A percentile compares a stretch with the other conserved stretches of the same genome.
phyloP scores from a whole-genome alignment of 1,284 basidiomycete genomes.

The Hypsizygus ulmarius region DNA sequence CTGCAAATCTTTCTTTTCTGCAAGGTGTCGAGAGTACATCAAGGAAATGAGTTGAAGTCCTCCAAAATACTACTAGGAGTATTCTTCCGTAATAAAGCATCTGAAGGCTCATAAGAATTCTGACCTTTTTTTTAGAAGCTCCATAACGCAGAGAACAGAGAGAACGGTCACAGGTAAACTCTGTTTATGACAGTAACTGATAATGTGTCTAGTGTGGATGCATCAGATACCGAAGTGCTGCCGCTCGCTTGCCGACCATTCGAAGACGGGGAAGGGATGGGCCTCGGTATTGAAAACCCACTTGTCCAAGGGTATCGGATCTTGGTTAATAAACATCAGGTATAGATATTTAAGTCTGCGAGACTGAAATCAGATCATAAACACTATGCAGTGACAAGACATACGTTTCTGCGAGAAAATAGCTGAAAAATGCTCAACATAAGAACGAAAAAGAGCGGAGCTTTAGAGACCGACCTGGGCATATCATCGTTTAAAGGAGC shows the following conservation, averaged over 20 bases:
- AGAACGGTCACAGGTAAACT: not conserved
- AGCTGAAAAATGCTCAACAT: slow-evolving; percentile 20
- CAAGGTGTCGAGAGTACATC: too few species aligned
- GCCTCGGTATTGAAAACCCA: slow-evolving; percentile 90
- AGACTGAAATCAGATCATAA: slow-evolving; percentile 43
- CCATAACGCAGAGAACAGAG: too few species aligned
- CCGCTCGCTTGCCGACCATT: slow-evolving; percentile 55
- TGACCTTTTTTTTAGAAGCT: too few species aligned
- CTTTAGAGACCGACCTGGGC: slow-evolving; percentile 54
- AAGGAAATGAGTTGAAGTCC: too few species aligned
- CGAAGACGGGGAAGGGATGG: slow-evolving; percentile 74
- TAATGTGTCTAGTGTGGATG: slow-evolving; percentile 1
- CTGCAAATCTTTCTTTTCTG: too few species aligned
- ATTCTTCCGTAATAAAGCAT: too few species aligned
- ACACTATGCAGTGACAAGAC: not conserved
- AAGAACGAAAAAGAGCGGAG: not conserved
- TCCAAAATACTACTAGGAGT: too few species aligned
- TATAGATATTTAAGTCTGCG: slow-evolving; percentile 70
- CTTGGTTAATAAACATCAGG: slow-evolving; percentile 59
- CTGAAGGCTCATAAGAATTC: too few species aligned
- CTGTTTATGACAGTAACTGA: not conserved
- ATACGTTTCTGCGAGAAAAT: slow-evolving; percentile 40
- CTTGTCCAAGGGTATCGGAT: slow-evolving; percentile 62
- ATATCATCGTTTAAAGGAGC: slow-evolving; percentile 50
- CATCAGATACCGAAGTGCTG: slow-evolving; percentile 33